Percentiles rank a stretch among this genome's conserved stretches.
phyloP scores from a whole-genome alignment of 257 asterid genomes.

The Henckelia pumila region DNA sequence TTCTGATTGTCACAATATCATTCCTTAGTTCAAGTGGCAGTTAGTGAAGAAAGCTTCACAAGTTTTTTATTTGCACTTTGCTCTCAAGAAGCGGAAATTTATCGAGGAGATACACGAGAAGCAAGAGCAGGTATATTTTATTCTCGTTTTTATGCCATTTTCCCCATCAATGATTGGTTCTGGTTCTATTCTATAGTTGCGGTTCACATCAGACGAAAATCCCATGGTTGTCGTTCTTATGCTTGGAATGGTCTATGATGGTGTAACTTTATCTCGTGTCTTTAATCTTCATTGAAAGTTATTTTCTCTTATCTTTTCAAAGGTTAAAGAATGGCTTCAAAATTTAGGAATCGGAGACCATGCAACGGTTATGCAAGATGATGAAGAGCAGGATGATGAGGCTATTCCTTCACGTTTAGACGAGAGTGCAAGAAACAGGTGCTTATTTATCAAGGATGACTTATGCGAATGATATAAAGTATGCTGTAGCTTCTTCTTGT shows the following conservation, averaged over 20 bases:
- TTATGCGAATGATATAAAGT: conserved; percentile 33
- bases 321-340: conserved; percentile 98
- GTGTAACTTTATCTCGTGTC: neutral
- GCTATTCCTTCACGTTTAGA: conserved; percentile 61
- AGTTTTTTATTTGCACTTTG: conserved; percentile 75
- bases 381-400: conserved; percentile 88
- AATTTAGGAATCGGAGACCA: conserved; percentile 89
- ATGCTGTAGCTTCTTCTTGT: conserved; percentile 53
- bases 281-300: conserved; percentile 19
- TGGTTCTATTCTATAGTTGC: neutral
- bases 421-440: conserved; percentile 78
- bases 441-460: conserved; percentile 35
- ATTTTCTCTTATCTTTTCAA: conserved; percentile 31
- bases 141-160: neutral
- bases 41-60: conserved; percentile 84
- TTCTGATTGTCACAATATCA: conserved; percentile 31
- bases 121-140: conserved; percentile 82
- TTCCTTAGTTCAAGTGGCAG: conserved; percentile 83
- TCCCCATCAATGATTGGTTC: conserved; percentile 13
- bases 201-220: conserved; percentile 15
- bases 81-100: conserved; percentile 78
- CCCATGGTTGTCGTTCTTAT: conserved; percentile 12
- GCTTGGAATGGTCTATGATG: conserved; percentile 8
- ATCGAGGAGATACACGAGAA: conserved; percentile 92
- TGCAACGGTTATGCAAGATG: conserved; percentile 66